These are phyloP conservation scores for Lasiosphaeris hirsuta DNA, from an alignment of 495 filamentous ascomycete genomes.

Conservation along the genomic window DNA sequence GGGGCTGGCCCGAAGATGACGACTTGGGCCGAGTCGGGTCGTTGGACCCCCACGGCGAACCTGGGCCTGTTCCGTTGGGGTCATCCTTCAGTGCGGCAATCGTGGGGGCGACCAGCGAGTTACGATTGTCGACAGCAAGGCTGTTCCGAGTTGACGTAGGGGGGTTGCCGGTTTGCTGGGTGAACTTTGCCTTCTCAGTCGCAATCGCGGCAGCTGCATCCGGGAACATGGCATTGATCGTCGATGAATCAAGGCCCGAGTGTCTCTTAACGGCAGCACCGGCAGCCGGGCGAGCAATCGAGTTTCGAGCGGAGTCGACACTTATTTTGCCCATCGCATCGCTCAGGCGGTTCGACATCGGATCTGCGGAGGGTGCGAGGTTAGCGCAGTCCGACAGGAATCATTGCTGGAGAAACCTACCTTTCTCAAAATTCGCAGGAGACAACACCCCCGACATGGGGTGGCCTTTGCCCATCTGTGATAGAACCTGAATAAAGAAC, in stretches of 20 bases:
- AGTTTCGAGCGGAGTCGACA: constrained; percentile 81
- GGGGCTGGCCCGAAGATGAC: constrained; percentile 77
- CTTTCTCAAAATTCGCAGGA: constrained; percentile 96
- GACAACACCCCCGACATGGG: constrained; percentile 96
- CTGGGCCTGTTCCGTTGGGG: constrained; percentile 54
- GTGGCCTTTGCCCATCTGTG: constrained; percentile 97
- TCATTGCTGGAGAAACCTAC: constrained; percentile 51
- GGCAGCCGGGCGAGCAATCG: constrained; percentile 67
- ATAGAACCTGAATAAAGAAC: constrained; percentile 97
- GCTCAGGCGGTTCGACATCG: constrained; percentile 93
- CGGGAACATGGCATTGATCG: constrained; percentile 99
- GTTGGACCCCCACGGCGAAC: constrained; percentile 73
- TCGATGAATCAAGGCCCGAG: constrained; percentile 84
- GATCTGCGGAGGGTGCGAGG: constrained; percentile 57
- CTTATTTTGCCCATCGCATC: constrained; percentile 97
- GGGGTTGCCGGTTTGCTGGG: constrained; percentile 85
- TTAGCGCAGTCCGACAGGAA: not conserved
- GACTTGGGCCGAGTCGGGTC: constrained; percentile 79
- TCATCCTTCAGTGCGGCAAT: constrained; percentile 63
- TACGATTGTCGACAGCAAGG: constrained; percentile 73
- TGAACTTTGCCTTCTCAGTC: constrained; percentile 95
- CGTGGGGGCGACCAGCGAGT: constrained; percentile 72
- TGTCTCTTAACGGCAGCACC: constrained; percentile 80
- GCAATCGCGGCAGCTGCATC: constrained; percentile 97
- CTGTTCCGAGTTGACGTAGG: constrained; percentile 94